A percentile compares a stretch with the other conserved stretches of the same genome.
Evolutionary conservation across 805 yeast genomes (phyloP).

Genomic region (Lipomyces japonicus): DNA sequence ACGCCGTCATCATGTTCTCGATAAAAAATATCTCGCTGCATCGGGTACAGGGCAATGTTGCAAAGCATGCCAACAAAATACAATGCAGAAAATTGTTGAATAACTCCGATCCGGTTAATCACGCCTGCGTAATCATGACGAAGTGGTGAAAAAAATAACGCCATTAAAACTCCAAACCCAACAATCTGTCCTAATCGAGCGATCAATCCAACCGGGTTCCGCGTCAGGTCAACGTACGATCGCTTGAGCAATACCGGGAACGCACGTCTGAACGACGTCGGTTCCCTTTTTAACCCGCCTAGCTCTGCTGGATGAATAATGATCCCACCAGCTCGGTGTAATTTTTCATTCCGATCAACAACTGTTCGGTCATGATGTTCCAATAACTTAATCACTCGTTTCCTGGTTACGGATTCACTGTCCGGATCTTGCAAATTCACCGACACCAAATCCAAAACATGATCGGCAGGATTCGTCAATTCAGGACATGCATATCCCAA

Average conservation of each 20-base stretch:
- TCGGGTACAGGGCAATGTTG: slow-evolving; percentile 71
- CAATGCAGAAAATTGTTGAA: slow-evolving; percentile 67
- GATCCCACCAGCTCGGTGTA: background rate
- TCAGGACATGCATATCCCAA: slow-evolving; percentile 58
- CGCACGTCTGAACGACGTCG: slow-evolving; percentile 38
- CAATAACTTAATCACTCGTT: slow-evolving; percentile 43
- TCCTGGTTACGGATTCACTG: slow-evolving; percentile 43
- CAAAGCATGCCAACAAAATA: slow-evolving; percentile 78
- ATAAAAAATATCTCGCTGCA: slow-evolving; percentile 69
- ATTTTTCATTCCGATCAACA: background rate
- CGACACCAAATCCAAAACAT: slow-evolving; percentile 65
- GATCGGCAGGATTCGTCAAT: slow-evolving; percentile 69
- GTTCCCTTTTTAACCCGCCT: slow-evolving; percentile 36
- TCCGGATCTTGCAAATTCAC: slow-evolving; percentile 46
- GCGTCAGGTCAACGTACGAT: slow-evolving; percentile 43
- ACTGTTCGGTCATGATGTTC: slow-evolving; percentile 11
- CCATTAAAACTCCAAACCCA: slow-evolving; percentile 59
- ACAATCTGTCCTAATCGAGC: slow-evolving; percentile 64
- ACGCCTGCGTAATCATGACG: slow-evolving; percentile 49
- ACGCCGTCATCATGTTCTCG: slow-evolving; percentile 73
- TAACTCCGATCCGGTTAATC: slow-evolving; percentile 65
- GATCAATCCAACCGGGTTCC: slow-evolving; percentile 56
- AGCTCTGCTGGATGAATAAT: slow-evolving; percentile 30
- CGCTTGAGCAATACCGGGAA: slow-evolving; percentile 40
- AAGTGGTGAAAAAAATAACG: slow-evolving; percentile 65